phyloP scores from a whole-genome alignment of 495 filamentous ascomycete species.

The Aspergillus biplanus region DNA sequence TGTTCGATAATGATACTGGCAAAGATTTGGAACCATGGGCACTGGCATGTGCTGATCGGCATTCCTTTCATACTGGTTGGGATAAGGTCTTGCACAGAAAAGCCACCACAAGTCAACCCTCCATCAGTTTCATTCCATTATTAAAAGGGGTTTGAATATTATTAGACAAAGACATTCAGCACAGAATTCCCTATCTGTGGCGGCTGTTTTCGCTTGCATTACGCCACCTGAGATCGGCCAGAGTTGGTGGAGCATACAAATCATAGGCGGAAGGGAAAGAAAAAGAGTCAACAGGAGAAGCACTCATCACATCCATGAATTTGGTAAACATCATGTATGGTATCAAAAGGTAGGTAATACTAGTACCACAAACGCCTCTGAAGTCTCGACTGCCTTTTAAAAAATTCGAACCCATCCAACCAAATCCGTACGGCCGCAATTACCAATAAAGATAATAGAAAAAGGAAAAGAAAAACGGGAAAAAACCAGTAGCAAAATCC shows the following conservation, averaged over 20 bases:
- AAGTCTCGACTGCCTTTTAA: conserved; percentile 33
- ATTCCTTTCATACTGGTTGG: conserved; percentile 4
- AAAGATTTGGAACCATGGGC: neutral
- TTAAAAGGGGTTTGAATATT: neutral
- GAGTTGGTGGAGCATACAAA: neutral
- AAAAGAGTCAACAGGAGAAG: conserved; percentile 4
- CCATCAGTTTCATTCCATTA: conserved; percentile 3
- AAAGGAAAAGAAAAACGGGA: conserved; percentile 12
- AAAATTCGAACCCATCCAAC: conserved; percentile 21
- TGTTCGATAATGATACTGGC: too few species aligned
- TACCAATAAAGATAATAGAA: conserved; percentile 5
- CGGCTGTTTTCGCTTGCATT: neutral
- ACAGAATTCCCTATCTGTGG: conserved; percentile 4
- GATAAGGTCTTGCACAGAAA: neutral
- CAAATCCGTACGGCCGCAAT: conserved; percentile 11
- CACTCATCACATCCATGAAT: conserved; percentile 12
- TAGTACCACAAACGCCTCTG: conserved; percentile 32
- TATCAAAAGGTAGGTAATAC: conserved; percentile 16
- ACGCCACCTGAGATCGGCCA: neutral
- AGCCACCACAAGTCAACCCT: conserved; percentile 14
- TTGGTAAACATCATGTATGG: conserved; percentile 21
- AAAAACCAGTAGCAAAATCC: neutral
- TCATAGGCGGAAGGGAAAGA: neutral
- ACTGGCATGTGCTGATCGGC: conserved; percentile 14
- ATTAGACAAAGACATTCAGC: conserved; percentile 7